Base-by-base conservation (phyloP, 164 flowering plant genomes). In the Cinnamomum chago region DNA sequence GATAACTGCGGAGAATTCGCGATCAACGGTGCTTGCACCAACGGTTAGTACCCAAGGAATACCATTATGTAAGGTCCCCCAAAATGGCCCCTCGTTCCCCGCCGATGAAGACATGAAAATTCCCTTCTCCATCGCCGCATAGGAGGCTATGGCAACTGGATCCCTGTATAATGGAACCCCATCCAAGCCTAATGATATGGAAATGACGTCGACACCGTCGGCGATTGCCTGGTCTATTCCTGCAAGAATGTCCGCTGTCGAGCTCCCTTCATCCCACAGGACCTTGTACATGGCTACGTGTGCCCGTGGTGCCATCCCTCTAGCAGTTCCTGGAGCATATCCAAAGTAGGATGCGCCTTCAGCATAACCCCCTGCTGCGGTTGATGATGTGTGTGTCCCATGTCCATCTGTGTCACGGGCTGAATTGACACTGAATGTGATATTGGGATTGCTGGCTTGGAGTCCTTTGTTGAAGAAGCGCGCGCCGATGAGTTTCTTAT, bases 401-500 rank as follows among this genome's bases (percentile, higher is more conserved):
- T 92, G 97, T 0, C 97, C 97, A 0, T 84, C 85, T 0, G 84
- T 81, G 81, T 90, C 97, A 0, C 97, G 80, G 0, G 94, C 72
- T 3, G 92, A 89, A 68, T 90, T 92, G 84, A 86, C 79, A 1
- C 77, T 3, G 15, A 88, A 76, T 13, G 85, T 86, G n/a, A 80
- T 6, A 33, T 84, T 85, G 5, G 90, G 88, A 10, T 64, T 27
- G 14, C 65, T 33, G 0, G 88, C 84, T 12, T 78, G 18, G 0
- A 87, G 64, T 2, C 95, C 97, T 70, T 82, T 90, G 82, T 84
- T 86, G 80, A 89, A 92, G 75, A 25, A 88, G 65, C 84, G 75
- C 1, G 97, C 97, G 2, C 97, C 97, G 22, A 90, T 85, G 27
- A 90, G 88, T 79, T 92, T 92, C 76, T 78, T 83, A 83, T 92